These are phyloP conservation scores for Amylocarpus encephaloides DNA, from an alignment of 2,329 filamentous ascomycete species.

Conservation along the genomic window DNA sequence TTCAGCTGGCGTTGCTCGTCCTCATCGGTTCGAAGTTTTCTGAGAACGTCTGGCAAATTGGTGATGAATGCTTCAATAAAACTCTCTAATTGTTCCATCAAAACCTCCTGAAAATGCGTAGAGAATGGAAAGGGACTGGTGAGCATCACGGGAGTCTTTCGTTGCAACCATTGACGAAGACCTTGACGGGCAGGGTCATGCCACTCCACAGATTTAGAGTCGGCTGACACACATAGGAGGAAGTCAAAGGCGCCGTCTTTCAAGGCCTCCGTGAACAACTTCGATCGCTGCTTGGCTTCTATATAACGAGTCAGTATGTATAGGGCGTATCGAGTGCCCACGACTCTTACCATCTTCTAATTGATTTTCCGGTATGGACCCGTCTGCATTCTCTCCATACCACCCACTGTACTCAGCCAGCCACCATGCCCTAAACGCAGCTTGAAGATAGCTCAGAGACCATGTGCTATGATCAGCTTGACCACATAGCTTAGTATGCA, in stretches of 20 bases:
- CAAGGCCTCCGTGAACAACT: conserved; percentile 67
- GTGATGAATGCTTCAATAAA: conserved; percentile 92
- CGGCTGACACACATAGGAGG: conserved; percentile 75
- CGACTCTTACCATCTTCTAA: conserved; percentile 45
- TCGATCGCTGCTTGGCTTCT: conserved; percentile 66
- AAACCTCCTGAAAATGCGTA: conserved; percentile 60
- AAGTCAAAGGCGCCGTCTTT: conserved; percentile 92
- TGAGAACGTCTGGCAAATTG: conserved; percentile 87
- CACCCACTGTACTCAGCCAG: conserved; percentile 87
- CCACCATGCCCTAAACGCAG: conserved; percentile 79
- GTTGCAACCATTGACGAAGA: conserved; percentile 74
- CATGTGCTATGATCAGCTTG: conserved; percentile 63
- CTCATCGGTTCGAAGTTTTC: conserved; percentile 79
- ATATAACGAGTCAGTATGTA: conserved; percentile 14
- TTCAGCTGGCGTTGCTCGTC: conserved; percentile 74
- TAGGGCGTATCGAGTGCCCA: not conserved
- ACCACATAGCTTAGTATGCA: conserved; percentile 63
- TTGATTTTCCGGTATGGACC: conserved; percentile 56
- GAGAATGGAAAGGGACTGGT: conserved; percentile 64
- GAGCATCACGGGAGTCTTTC: conserved; percentile 66
- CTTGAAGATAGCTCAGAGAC: conserved; percentile 69
- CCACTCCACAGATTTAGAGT: conserved; percentile 76
- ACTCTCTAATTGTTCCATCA: conserved; percentile 76
- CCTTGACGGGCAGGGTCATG: conserved; percentile 79
- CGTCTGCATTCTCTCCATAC: conserved; percentile 66